These are phyloP conservation scores for Leccinellum luteum DNA, from an alignment of 768 basidiomycete species.

Conservation along the genomic window DNA sequence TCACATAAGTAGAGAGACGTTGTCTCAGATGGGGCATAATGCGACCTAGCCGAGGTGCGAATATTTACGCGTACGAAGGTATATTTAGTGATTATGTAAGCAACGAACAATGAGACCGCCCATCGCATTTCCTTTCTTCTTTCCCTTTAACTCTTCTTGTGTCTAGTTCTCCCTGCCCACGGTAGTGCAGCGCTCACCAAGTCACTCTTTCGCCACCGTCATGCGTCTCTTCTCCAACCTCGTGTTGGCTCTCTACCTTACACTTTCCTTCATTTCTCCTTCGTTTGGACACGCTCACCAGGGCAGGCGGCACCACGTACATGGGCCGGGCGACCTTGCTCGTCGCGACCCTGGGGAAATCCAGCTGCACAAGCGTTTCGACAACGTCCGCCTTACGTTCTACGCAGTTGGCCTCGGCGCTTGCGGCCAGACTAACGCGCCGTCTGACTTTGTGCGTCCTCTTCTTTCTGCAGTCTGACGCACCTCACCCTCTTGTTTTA, in stretches of 20 bases:
- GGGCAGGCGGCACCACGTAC: conserved; percentile 21
- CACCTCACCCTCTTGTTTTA: conserved; percentile 1
- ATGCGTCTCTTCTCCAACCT: conserved; percentile 27
- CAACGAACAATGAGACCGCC: background rate
- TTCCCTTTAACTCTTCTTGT: conserved; percentile 1
- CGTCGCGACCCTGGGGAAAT: conserved; percentile 27
- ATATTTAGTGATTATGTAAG: background rate
- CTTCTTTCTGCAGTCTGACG: background rate
- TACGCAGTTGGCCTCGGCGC: conserved; percentile 44
- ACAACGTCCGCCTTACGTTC: conserved; percentile 33
- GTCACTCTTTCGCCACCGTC: conserved; percentile 22
- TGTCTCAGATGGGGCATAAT: background rate
- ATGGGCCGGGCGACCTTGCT: conserved; percentile 21
- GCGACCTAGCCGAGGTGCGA: background rate
- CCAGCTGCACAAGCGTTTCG: conserved; percentile 20
- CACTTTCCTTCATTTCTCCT: conserved; percentile 15
- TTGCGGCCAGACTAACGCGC: conserved; percentile 33
- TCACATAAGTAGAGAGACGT: background rate
- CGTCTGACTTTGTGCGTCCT: conserved; percentile 35
- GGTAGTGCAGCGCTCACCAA: conserved; percentile 5
- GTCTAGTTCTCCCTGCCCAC: conserved; percentile 1
- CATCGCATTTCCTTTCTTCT: background rate
- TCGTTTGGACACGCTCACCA: conserved; percentile 22
- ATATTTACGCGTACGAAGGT: background rate
- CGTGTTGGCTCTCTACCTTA: conserved; percentile 17